Percentiles rank a stretch among this genome's conserved stretches.
Conservation (phyloP, 768 basidiomycete species). For the Trametes coccinea region DNA sequence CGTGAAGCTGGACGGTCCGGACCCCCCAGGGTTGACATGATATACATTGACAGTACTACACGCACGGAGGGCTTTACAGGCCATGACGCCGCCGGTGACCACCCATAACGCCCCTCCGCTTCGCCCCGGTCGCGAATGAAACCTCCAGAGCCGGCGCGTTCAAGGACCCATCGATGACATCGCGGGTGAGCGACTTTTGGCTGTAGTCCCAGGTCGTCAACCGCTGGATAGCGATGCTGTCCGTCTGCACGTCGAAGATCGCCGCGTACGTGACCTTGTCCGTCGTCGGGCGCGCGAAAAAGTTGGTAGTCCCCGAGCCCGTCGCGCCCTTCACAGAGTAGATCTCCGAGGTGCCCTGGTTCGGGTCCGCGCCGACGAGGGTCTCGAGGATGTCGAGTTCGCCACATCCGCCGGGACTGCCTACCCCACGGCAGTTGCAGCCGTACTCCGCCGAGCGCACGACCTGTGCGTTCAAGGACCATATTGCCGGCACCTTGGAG, state of each 20-base stretch:
- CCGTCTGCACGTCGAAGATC: conserved; percentile 32
- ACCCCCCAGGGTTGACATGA: too few relatives aligned
- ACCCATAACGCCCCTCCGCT: too few relatives aligned
- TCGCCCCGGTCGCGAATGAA: conserved; percentile 13
- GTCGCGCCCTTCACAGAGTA: conserved; percentile 35
- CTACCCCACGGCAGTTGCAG: conserved; percentile 35
- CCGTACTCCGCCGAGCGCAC: conserved; percentile 34
- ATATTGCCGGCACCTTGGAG: conserved; percentile 29
- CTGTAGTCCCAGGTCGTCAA: conserved; percentile 30
- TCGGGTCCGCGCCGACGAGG: conserved; percentile 21
- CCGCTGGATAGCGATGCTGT: conserved; percentile 28
- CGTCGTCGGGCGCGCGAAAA: conserved; percentile 27
- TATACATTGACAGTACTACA: not conserved
- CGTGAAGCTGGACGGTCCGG: too few relatives aligned
- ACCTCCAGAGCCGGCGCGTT: conserved; percentile 25
- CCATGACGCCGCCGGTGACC: too few relatives aligned
- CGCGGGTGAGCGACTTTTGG: conserved; percentile 26
- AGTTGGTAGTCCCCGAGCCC: conserved; percentile 25
- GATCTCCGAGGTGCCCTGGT: conserved; percentile 32
- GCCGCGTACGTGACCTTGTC: conserved; percentile 23
- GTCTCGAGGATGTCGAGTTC: conserved; percentile 34
- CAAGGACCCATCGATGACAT: conserved; percentile 30
- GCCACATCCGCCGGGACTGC: conserved; percentile 27
- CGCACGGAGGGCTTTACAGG: not conserved
- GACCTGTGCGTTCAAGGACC: conserved; percentile 32